A percentile compares a stretch with the other conserved stretches of the same genome.
These are phyloP conservation scores for Euphorbia pulcherrima DNA, from an alignment of 345 rosid genomes.

Conservation along the genomic window DNA sequence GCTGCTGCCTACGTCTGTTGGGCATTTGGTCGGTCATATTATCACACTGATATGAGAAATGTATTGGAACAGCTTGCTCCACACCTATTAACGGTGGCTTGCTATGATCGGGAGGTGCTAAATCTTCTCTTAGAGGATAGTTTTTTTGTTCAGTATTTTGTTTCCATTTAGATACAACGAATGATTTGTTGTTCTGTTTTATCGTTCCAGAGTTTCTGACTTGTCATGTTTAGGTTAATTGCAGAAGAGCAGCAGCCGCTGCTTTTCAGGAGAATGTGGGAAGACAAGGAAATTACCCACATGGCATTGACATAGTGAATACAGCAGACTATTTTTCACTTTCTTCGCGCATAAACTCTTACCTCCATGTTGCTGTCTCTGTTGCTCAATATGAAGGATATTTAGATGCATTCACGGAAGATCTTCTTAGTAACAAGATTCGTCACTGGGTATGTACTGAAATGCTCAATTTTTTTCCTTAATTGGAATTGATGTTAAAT, in stretches of 20 bases:
- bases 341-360: constrained; percentile 80
- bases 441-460: constrained; percentile 85
- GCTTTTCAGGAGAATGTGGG: constrained; percentile 99
- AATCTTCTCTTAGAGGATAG: constrained; percentile 7
- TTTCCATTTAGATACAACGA: constrained; percentile 12
- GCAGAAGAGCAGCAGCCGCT: constrained; percentile 98
- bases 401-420: constrained; percentile 85
- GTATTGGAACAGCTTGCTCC: constrained; percentile 84
- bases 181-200: constrained; percentile 4
- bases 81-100: constrained; percentile 78
- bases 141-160: constrained; percentile 20
- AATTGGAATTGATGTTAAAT: not conserved
- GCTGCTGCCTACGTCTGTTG: constrained; percentile 99
- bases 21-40: constrained; percentile 98
- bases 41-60: constrained; percentile 74
- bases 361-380: constrained; percentile 70
- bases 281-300: constrained; percentile 92
- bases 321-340: constrained; percentile 95
- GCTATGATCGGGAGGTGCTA: constrained; percentile 91
- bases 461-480: constrained; percentile 10
- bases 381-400: constrained; percentile 82
- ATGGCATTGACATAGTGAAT: constrained; percentile 97
- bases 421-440: constrained; percentile 70
- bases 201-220: constrained; percentile 15
- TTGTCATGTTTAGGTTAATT: constrained; percentile 64